Evolutionary conservation across 305 asterid species (phyloP), one percentile per base, ranked within the genome.

Genomic region (Solanum hybrid): DNA sequence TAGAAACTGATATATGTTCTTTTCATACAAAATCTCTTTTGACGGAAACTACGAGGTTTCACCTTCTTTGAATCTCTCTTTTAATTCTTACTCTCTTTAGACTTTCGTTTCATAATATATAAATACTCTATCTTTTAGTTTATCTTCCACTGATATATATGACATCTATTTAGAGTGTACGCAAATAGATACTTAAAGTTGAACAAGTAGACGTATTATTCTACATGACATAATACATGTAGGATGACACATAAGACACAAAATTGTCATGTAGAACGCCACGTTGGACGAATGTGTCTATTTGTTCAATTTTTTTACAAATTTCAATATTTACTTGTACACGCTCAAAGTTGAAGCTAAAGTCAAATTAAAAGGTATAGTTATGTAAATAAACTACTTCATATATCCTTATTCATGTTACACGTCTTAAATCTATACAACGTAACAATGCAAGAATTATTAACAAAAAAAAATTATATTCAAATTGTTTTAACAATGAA

Each of bases 1-100:
- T 82, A 82, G 19, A 45, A 86, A 29, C 85, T 87, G 89, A 24
- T 40, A 12, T 75, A 2, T 42, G 17, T 42, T 73, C 51, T 76
- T 45, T 88, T 76, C 85, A 24, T 88, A 35, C 75, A 29, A 51
- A 35, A 40, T 76, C 86, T 72, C 73, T 76, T 42, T 88, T 88
- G 95, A 90, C 95, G 94, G 95, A 95, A 76, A 91, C 87, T 89
- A 92, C 95, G 94, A 95, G 94, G 95, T 93, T 94, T 80, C 89
- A 76, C 87, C 90, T 34, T 78, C 91, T 90, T 93, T 92, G 91
- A 87, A 89, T 89, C 89, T 86, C 91, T 86, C 92, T 91, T 64
- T 88, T 66, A 51, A 32, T 56, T 35, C 17, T 12, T 66, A 4
- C 14, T 32, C 79, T 29, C 42, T 19, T 17, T 84, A 51, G 51